Base-by-base conservation (phyloP, 176 grass and related monocot species). In the Juncus effusus region DNA sequence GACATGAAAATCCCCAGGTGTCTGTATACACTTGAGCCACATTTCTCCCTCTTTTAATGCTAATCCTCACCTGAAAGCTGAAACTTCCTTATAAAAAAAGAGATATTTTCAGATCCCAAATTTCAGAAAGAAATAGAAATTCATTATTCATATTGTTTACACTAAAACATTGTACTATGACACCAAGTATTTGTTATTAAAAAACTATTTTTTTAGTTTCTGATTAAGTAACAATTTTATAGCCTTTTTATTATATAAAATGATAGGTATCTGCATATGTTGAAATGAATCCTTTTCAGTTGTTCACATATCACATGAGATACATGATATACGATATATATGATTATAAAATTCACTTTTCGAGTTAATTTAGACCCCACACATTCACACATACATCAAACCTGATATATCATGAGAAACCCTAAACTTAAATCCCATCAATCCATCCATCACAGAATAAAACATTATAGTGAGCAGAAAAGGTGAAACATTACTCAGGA, bases 1-100 rank as follows among this genome's bases (percentile, higher is more conserved):
- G 77, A 82, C 81, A 85, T 75, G 81, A 60, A 82, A 87, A 80
- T 82, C 72, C 47, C 72, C 81, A 82, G 81, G 68, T 85, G 81
- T 79, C 59, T 74, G 55, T 42, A 63, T 70, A 44, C 54, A 3
- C 60, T 77, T 74, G n/a, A 28, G 62, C 79, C 42, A 52, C 61
- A 77, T 64, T 9, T 38, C 38, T 70, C 39, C 74, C 74, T 71
- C 84, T 11, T 77, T 73, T 74, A 62, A 60, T 75, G 63, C 15
- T 47, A 56, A 56, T 44, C 6, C 16, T 51, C 19, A 28, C 19
- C 19, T 58, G 13, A 42, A 51, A 70, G 2, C 11, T 36, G 61
- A 62, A 63, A 4, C 38, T 62, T 38, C 37, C 35, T 7, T 63
- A 38, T 42, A 6, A 63, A 63, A 16, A 13, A n/a, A 13, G 61